Evolutionary conservation across 345 rosid species (phyloP), one percentile per base, ranked within the genome.

Genomic region (Camelina sativa): DNA sequence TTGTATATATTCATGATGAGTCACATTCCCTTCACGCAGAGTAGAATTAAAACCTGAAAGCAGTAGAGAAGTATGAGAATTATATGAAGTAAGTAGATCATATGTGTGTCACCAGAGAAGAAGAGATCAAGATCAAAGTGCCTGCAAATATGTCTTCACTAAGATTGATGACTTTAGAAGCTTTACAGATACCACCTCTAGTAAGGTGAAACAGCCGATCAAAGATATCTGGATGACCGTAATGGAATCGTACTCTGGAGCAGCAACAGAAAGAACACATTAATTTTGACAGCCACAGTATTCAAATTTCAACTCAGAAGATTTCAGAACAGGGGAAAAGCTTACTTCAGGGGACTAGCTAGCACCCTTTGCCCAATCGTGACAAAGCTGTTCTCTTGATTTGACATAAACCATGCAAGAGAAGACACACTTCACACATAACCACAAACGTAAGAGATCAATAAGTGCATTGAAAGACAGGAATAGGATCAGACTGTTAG

Each of bases 1-100:
- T 87, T 92, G 97, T 81, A 92, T 92, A 73, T 92, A 92, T 76
- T 92, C 97, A 68, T 92, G 96, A 82, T 90, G 97, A 35, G 97
- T 92, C 58, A 92, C 88, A 69, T 85, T 82, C 37, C 97, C 97
- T 77, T 86, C 89, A 47, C 96, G 91, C 50, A 92, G 83, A 37
- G 97, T 92, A 20, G 97, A 92, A 80, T 92, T 92, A 79, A 88
- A 90, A 66, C 97, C 97, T 92, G 80, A 63, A 78, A 59, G 50
- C 48, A 63, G 40, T 54, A 54, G 55, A 58, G 32, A 22, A 35
- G 48, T 51, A 52, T 67, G 67, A 60, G 32, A 59, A 51, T 2
- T 38, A 67, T 35, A 74, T 44, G 25, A 69, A 46, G 48, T 20
- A 6, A 46, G 48, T 20, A 6, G 15, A 44, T 34, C n/a, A n/a